These are phyloP conservation scores for Lyophyllum decastes DNA, from an alignment of 768 basidiomycete species.

Conservation along the genomic window DNA sequence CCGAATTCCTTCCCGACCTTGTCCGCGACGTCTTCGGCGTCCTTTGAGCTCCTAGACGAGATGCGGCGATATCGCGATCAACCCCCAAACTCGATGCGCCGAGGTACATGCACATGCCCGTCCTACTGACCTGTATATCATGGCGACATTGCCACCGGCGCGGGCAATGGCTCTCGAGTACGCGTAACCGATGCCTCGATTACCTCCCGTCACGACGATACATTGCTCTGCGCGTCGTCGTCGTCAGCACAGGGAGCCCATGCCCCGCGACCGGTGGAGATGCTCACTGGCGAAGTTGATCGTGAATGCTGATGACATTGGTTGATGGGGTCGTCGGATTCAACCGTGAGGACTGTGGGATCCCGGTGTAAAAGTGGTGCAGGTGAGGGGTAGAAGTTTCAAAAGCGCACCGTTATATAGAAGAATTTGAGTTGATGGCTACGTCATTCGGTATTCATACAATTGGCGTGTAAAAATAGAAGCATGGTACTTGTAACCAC, in stretches of 20 bases:
- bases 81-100: too few relatives aligned
- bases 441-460: too few relatives aligned
- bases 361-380: too few relatives aligned
- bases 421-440: too few relatives aligned
- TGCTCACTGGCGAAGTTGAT: constrained; percentile 27
- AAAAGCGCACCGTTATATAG: too few relatives aligned
- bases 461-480: too few relatives aligned
- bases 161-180: constrained; percentile 53
- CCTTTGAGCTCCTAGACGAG: constrained; percentile 39
- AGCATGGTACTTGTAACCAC: too few relatives aligned
- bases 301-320: background rate
- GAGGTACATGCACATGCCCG: too few relatives aligned
- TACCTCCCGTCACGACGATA: constrained; percentile 63
- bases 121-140: constrained; percentile 53
- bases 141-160: constrained; percentile 59
- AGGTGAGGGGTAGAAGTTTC: too few relatives aligned
- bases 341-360: too few relatives aligned
- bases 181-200: constrained; percentile 61
- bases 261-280: background rate
- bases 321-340: background rate
- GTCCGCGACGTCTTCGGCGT: constrained; percentile 50
- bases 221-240: constrained; percentile 36
- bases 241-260: background rate
- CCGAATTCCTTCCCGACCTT: constrained; percentile 47
- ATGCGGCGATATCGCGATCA: background rate